Percentiles rank a stretch among this genome's conserved stretches.
These are phyloP conservation scores for Aspergillus sp. DNA, from an alignment of 2,329 filamentous ascomycete genomes.

Conservation along the genomic window DNA sequence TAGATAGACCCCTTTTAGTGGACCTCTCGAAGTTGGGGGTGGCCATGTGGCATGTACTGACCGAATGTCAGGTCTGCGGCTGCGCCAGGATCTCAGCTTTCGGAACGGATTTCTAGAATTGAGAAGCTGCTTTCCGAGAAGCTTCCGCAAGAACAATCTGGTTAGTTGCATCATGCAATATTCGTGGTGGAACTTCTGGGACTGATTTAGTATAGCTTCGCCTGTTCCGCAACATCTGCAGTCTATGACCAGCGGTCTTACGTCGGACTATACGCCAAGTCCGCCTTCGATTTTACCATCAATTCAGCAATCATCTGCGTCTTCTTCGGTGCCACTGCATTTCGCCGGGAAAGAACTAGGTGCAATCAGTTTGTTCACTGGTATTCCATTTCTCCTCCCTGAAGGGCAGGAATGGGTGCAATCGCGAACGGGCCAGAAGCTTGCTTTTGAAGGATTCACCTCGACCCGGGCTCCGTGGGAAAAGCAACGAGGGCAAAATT, in stretches of 20 bases:
- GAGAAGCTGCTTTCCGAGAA: conserved; percentile 39
- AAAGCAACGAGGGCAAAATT: conserved; percentile 29
- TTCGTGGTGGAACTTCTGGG: background rate
- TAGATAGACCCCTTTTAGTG: background rate
- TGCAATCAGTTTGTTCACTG: conserved; percentile 48
- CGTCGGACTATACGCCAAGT: background rate
- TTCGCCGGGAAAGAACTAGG: conserved; percentile 52
- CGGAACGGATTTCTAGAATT: conserved; percentile 42
- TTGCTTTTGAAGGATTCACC: conserved; percentile 31
- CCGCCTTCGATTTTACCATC: background rate
- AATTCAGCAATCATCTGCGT: conserved; percentile 17
- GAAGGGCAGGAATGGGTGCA: conserved; percentile 52
- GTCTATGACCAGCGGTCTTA: background rate
- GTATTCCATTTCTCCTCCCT: conserved; percentile 51
- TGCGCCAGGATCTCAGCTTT: conserved; percentile 29
- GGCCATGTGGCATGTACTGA: background rate
- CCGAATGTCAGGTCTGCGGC: conserved; percentile 8
- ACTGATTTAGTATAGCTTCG: conserved; percentile 13
- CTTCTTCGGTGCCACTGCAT: conserved; percentile 42
- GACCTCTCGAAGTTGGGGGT: background rate
- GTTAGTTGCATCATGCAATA: conserved; percentile 15
- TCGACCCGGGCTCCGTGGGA: conserved; percentile 34
- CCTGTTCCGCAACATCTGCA: conserved; percentile 15
- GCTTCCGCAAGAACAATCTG: conserved; percentile 23
- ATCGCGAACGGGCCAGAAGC: conserved; percentile 44